Evolutionary conservation across 164 flowering plant species (phyloP), one percentile per base, ranked within the genome.

Genomic region (Berberis vulgaris): DNA sequence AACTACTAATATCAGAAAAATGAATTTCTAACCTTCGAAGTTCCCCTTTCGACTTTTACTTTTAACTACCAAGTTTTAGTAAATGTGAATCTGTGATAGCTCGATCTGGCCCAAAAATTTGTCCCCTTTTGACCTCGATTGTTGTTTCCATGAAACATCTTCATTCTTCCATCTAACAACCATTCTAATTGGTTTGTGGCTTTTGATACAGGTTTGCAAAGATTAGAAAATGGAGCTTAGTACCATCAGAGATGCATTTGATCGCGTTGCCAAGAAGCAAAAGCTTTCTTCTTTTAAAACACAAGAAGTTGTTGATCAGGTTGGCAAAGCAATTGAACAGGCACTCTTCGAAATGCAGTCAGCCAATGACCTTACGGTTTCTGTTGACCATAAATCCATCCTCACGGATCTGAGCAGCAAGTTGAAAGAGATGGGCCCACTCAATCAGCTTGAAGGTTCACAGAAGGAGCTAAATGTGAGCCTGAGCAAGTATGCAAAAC

Each of bases 191-290:
- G 26, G 26, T 26, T 26, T 26, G 26, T 26, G 26, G 26, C 26
- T 26, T 26, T 26, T 26, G 26, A 26, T 26, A 26, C 26, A 26
- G 26, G 26, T 26, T 26, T 26, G 26, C 26, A 26, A 26, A 26
- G 26, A 26, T 26, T 26, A 26, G 26, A 26, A 26, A 26, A 93
- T 90, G 98, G 96, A 90, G 77, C 77, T 93, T 63, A 83, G 68
- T 64, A 73, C 80, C 65, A 79, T 90, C 53, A 90, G 77, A 77
- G 95, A 87, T 78, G 91, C 86, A 65, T 93, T 93, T 77, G 97
- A 87, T 56, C 84, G 86, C n/a, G 94, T 88, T 66, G 54, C 86
- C 41, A 90, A 90, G 82, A 90, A 88, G 76, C 98, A 86, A 72
- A 88, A 82, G 70, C 63, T 88, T 6, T 83, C 85, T 43, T 68